These are phyloP conservation scores for Microthyrium microscopicum DNA, from an alignment of 2,329 filamentous ascomycete genomes.

Conservation along the genomic window DNA sequence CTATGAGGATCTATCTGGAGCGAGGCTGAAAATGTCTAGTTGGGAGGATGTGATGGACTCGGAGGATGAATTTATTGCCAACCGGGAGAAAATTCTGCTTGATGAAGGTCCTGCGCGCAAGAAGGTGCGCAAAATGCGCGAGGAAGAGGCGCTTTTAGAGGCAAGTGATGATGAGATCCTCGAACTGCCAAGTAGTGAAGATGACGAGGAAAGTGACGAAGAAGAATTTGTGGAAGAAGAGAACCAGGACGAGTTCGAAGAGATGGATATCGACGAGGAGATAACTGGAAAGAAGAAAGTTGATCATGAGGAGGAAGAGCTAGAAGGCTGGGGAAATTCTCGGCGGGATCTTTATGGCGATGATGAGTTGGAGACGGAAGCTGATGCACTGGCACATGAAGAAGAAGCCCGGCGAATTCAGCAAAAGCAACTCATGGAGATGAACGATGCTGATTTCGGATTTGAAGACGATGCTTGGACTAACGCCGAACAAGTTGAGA, in stretches of 20 bases:
- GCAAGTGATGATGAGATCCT: conserved; percentile 47
- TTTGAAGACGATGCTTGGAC: conserved; percentile 85
- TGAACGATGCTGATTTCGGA: conserved; percentile 83
- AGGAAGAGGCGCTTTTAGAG: conserved; percentile 43
- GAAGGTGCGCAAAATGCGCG: conserved; percentile 50
- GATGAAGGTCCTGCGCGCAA: conserved; percentile 70
- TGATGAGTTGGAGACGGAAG: conserved; percentile 54
- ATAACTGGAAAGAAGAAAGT: conserved; percentile 12
- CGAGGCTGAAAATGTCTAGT: conserved; percentile 48
- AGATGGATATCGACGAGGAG: conserved; percentile 18
- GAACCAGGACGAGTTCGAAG: conserved; percentile 18
- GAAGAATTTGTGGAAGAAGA: conserved; percentile 22
- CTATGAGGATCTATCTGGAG: conserved; percentile 18
- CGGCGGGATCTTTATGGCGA: conserved; percentile 88
- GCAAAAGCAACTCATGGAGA: conserved; percentile 74
- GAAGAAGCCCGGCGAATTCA: conserved; percentile 75
- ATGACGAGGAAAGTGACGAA: conserved; percentile 27
- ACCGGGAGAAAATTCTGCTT: conserved; percentile 71
- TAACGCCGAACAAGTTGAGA: conserved; percentile 30
- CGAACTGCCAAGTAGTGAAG: conserved; percentile 26
- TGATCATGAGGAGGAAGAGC: conserved; percentile 35
- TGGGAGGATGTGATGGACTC: conserved; percentile 86
- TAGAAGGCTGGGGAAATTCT: conserved; percentile 71
- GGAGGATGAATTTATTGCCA: conserved; percentile 82
- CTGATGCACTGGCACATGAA: conserved; percentile 78